phyloP scores from a whole-genome alignment of 805 yeast species.

The Geotrichum ghanense region DNA sequence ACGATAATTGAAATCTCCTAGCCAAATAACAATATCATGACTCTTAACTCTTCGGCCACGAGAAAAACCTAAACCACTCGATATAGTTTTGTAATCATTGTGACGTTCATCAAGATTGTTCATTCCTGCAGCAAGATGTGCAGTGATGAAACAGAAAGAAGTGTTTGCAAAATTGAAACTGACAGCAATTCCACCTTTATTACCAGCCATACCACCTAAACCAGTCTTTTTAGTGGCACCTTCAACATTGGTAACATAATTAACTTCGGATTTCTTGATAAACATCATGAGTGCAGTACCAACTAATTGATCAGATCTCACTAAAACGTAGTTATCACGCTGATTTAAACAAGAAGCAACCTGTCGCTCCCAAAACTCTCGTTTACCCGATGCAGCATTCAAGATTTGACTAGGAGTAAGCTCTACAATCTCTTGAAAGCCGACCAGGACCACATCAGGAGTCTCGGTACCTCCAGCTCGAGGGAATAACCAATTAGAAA shows the following conservation, averaged over 20 bases:
- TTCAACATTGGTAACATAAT: conserved; percentile 65
- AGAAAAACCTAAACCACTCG: conserved; percentile 65
- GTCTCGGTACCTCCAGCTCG: conserved; percentile 15
- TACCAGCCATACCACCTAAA: conserved; percentile 92
- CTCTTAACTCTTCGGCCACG: conserved; percentile 67
- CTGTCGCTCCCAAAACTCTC: conserved; percentile 66
- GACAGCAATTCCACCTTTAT: conserved; percentile 93
- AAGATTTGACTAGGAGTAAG: conserved; percentile 83
- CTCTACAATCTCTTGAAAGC: conserved; percentile 91
- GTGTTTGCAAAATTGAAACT: conserved; percentile 75
- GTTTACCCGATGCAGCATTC: conserved; percentile 70
- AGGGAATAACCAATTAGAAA: conserved; percentile 78
- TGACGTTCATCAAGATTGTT: conserved; percentile 73
- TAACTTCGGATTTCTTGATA: conserved; percentile 48
- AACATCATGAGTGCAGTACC: conserved; percentile 73
- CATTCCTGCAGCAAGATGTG: conserved; percentile 91
- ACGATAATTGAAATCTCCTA: conserved; percentile 90
- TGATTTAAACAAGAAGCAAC: conserved; percentile 54
- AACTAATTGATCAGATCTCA: conserved; percentile 84
- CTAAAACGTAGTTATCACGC: conserved; percentile 44
- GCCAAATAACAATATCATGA: conserved; percentile 84
- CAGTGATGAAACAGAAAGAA: conserved; percentile 71
- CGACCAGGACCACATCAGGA: conserved; percentile 77
- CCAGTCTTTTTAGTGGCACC: conserved; percentile 97
- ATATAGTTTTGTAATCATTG: conserved; percentile 67